Conservation (phyloP, 371 early-diverging fungal species). For the Mortierella sp. region DNA sequence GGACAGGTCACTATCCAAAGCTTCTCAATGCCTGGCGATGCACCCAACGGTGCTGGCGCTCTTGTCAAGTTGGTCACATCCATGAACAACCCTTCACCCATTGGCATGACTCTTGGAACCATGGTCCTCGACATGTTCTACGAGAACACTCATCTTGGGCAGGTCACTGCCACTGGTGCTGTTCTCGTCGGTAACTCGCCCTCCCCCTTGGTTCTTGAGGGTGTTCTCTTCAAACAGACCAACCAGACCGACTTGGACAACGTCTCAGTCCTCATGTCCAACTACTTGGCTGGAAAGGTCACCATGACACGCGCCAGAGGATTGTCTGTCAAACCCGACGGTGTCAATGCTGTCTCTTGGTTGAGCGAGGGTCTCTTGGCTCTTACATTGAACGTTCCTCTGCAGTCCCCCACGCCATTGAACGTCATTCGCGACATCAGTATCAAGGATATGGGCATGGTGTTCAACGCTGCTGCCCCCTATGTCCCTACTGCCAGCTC, state of each 20-base stretch:
- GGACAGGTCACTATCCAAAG: slow-evolving; percentile 62
- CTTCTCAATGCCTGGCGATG: slow-evolving; percentile 67
- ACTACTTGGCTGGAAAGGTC: slow-evolving; percentile 62
- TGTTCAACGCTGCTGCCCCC: slow-evolving; percentile 57
- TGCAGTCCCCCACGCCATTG: slow-evolving; percentile 56
- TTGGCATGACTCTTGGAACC: slow-evolving; percentile 68
- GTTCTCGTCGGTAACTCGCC: slow-evolving; percentile 59
- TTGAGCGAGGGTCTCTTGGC: slow-evolving; percentile 65
- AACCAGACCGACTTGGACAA: slow-evolving; percentile 58
- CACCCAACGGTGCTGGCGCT: slow-evolving; percentile 64
- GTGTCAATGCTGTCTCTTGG: slow-evolving; percentile 63
- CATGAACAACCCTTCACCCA: slow-evolving; percentile 67
- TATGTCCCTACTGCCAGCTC: slow-evolving; percentile 62
- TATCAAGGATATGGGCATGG: slow-evolving; percentile 66
- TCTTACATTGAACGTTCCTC: slow-evolving; percentile 62
- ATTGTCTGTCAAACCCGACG: slow-evolving; percentile 69
- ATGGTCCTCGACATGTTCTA: slow-evolving; percentile 65
- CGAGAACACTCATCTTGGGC: slow-evolving; percentile 63
- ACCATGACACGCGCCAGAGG: slow-evolving; percentile 65
- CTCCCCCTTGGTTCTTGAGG: slow-evolving; percentile 43
- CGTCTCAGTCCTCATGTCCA: slow-evolving; percentile 63
- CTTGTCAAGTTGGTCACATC: slow-evolving; percentile 64
- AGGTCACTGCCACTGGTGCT: slow-evolving; percentile 61
- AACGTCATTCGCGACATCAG: slow-evolving; percentile 64
- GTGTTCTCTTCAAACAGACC: slow-evolving; percentile 57